Evolutionary conservation across 345 rosid species (phyloP).

Genomic region (Melastoma malabathricum): DNA sequence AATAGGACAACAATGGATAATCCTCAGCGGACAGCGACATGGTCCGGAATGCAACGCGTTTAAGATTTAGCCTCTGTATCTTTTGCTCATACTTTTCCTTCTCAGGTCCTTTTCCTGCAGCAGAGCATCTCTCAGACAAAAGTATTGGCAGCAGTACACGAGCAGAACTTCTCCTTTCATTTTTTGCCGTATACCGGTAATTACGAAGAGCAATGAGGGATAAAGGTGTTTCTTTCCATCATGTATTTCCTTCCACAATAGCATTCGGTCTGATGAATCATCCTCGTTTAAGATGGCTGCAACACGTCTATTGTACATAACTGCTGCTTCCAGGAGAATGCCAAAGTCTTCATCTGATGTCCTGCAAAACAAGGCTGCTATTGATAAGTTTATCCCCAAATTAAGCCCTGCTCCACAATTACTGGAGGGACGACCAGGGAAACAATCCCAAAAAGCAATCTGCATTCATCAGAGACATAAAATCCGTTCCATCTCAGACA

Average conservation of each 20-base stretch:
- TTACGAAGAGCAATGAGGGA: conserved; percentile 75
- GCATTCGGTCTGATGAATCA: conserved; percentile 28
- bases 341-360: conserved; percentile 97
- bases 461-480: no score
- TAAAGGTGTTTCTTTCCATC: conserved; percentile 35
- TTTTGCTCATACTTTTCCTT: conserved; percentile 80
- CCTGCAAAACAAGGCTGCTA: conserved; percentile 32
- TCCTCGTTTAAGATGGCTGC: conserved; percentile 64
- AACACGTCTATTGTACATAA: conserved; percentile 91
- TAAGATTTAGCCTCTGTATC: conserved; percentile 60
- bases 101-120: conserved; percentile 84
- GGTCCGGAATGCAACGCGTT: conserved; percentile 84
- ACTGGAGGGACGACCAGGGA: no score
- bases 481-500: no score
- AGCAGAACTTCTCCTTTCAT: not conserved
- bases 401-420: no score
- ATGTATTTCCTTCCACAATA: conserved; percentile 34
- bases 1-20: conserved; percentile 51
- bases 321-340: conserved; percentile 88
- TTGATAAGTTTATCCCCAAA: no score
- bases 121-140: not conserved
- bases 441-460: no score
- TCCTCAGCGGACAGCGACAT: conserved; percentile 96
- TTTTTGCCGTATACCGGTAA: conserved; percentile 44
- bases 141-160: not conserved